These are phyloP conservation scores for Kwoniella bestiolae DNA, from an alignment of 768 basidiomycete species.

Conservation along the genomic window DNA sequence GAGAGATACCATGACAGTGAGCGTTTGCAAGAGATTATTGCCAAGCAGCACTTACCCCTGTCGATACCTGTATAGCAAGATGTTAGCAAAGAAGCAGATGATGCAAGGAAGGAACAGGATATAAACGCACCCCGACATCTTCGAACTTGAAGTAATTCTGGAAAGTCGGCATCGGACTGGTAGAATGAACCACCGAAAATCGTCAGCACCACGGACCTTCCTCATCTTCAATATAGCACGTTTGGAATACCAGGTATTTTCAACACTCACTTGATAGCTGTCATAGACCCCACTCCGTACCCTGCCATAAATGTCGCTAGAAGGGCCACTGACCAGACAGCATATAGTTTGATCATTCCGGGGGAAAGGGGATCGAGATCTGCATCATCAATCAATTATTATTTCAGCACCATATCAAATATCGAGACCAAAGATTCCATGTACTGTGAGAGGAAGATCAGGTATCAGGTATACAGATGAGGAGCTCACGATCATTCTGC, in stretches of 20 bases:
- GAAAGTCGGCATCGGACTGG: conserved; percentile 34
- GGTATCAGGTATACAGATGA: not conserved
- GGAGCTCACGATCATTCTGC: not conserved
- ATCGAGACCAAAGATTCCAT: no score
- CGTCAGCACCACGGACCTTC: no score
- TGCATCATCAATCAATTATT: not conserved
- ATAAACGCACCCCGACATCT: conserved; percentile 35
- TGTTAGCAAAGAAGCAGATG: not conserved
- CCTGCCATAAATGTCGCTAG: conserved; percentile 39
- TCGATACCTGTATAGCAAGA: conserved; percentile 28
- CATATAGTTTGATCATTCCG: conserved; percentile 43
- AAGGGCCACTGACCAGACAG: conserved; percentile 28
- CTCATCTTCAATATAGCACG: no score
- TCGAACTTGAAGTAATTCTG: conserved; percentile 36
- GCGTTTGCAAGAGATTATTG: not conserved
- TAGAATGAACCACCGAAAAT: no score
- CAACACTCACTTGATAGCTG: conserved; percentile 45
- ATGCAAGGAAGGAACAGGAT: not conserved
- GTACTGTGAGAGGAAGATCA: no score
- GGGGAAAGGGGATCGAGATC: conserved; percentile 28
- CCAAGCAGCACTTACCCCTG: conserved; percentile 26
- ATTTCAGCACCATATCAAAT: no score
- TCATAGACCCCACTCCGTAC: conserved; percentile 36
- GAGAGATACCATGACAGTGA: not conserved
- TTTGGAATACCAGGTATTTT: no score